Percentiles rank a stretch among this genome's conserved stretches.
These are phyloP conservation scores for Monosporascus sp. DNA, from an alignment of 2,329 filamentous ascomycete genomes.

Conservation along the genomic window DNA sequence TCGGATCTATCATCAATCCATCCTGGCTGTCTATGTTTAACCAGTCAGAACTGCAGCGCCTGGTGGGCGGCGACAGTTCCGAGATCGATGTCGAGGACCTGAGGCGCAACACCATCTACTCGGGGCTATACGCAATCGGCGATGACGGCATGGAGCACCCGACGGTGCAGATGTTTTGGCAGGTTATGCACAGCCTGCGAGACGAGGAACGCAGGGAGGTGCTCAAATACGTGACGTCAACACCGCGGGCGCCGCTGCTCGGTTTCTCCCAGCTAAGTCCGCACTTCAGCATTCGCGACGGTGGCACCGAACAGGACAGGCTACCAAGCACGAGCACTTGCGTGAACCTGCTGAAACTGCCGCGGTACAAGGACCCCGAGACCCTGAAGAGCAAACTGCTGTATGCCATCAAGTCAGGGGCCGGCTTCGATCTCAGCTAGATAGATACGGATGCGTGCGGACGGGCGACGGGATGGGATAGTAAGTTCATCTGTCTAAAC, in stretches of 20 bases:
- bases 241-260: constrained; percentile 80
- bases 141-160: constrained; percentile 83
- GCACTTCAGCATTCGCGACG: constrained; percentile 83
- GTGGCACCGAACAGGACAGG: constrained; percentile 67
- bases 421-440: constrained; percentile 80
- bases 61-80: constrained; percentile 81
- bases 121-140: constrained; percentile 84
- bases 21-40: constrained; percentile 99
- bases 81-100: constrained; percentile 86
- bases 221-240: constrained; percentile 92
- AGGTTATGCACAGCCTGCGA: constrained; percentile 70
- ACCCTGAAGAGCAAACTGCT: constrained; percentile 74
- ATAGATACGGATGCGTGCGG: too few species aligned
- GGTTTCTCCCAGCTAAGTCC: constrained; percentile 85
- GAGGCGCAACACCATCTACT: constrained; percentile 77
- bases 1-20: constrained; percentile 83
- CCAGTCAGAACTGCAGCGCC: constrained; percentile 85
- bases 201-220: constrained; percentile 79
- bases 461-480: too few species aligned
- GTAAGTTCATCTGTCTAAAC: too few species aligned
- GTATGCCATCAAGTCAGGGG: constrained; percentile 84
- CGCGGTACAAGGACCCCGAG: constrained; percentile 64
- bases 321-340: constrained; percentile 94
- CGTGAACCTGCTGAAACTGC: constrained; percentile 89
- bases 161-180: constrained; percentile 84